Evolutionary conservation across 768 basidiomycete genomes (phyloP), one percentile per base, ranked within the genome.

Genomic region (Glaciozyma antarctica): DNA sequence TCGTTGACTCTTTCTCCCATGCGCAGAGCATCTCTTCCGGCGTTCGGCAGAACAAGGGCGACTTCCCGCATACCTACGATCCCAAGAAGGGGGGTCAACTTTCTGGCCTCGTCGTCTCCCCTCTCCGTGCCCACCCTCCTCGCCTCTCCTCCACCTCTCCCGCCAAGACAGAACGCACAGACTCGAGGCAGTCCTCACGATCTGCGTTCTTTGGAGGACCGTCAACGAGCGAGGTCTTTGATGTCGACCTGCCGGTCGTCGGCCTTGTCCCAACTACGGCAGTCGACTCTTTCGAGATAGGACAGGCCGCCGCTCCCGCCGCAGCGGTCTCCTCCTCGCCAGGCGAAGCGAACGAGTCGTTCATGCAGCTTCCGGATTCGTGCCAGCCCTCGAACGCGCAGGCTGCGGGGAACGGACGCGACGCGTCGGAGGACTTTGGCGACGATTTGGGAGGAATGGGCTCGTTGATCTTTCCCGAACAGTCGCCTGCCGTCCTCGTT

Each of bases 21-120:
- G 38, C 4, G 6, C 2, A 68, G 67, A 64, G 67, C 30, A 43
- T 45, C 5, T 41, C 47, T 4, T 32, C 28, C 1, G 26, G 51
- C 5, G 5, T 51, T 1, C 57, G 13, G 32, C 58, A 28, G 24
- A 60, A 58, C 22, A 64, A 68, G 17, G 34, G 38, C 22, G 67
- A 65, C 61, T 68, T 65, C 32, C 67, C 67, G 17, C 52, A 62
- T 52, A 64, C 63, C 28, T 64, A 63, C 51, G 52, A 68, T 47
- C 52, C 63, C 1, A 34, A 34, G 13, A 68, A 68, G 17, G 63
- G 67, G 8, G 67, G 63, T 7, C 67, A 68, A 52, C 57, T 68
- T 8, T 57, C 13, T 8, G 22, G 22, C 45, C 19, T 53, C 52
- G 12, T 53, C 65, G 7, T 52, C 47, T 43, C 41, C 15, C 45